A percentile compares a stretch with the other conserved stretches of the same genome.
Evolutionary conservation across 371 early-diverging fungal species (phyloP).

Genomic region (Parasitella parasitica): DNA sequence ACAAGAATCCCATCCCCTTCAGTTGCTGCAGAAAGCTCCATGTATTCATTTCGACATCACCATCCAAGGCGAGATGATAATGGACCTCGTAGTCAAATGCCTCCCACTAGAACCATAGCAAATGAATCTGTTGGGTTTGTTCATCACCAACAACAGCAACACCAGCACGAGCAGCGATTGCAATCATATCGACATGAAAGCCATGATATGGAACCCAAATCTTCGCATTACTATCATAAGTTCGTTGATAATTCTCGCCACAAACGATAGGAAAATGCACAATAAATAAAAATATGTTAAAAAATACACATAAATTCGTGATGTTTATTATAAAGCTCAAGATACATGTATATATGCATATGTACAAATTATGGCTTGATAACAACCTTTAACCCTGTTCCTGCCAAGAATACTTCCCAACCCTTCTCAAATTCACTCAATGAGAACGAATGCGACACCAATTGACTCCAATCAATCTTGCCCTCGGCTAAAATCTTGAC

Average conservation of each 20-base stretch:
- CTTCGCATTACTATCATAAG: neutral
- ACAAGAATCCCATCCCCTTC: constrained; percentile 7
- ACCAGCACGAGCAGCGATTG: neutral
- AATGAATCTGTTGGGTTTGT: neutral
- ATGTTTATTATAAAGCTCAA: neutral
- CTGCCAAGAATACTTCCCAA: constrained; percentile 50
- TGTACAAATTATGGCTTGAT: constrained; percentile 32
- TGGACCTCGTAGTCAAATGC: neutral
- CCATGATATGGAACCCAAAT: neutral
- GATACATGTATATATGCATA: neutral
- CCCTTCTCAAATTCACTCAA: constrained; percentile 52
- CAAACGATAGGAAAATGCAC: too few species aligned
- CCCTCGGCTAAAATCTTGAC: constrained; percentile 47
- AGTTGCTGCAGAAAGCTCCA: neutral
- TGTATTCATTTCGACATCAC: neutral
- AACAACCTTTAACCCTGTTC: constrained; percentile 54
- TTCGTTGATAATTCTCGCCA: neutral
- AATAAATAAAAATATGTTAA: neutral
- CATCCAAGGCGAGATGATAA: neutral
- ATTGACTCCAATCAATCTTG: constrained; percentile 44
- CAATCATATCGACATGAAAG: neutral
- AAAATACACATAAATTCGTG: neutral
- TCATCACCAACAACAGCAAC: neutral
- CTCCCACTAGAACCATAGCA: neutral
- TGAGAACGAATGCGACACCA: constrained; percentile 50